Evolutionary conservation across 2,329 filamentous ascomycete species (phyloP), one percentile per base, ranked within the genome.

Genomic region (Laburnicola sp.): DNA sequence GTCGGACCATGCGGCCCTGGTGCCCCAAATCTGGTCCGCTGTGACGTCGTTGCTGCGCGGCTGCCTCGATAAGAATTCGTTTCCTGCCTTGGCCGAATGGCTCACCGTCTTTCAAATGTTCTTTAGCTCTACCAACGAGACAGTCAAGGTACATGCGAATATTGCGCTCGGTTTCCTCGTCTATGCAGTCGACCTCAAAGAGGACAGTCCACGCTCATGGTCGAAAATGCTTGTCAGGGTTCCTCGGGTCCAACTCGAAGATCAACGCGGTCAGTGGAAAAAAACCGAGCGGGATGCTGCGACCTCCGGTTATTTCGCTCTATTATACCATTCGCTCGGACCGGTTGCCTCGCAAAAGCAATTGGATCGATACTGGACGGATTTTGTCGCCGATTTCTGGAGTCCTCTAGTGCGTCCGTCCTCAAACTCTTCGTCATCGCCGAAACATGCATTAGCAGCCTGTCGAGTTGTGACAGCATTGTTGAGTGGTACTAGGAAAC

Each of bases 1-100:
- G 25, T 82, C 85, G 56, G 81, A 85, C 9, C 81, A 83, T 22
- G 83, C 82, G 7, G 71, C 79, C 0, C 79, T 84, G 34, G 91
- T 96, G 0, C 92, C 94, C 4, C 88, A 91, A 58, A 89, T 97
- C 22, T 97, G 93, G 93, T 88, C 88, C 51, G 83, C 91, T 31
- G 78, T 96, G 2, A 84, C 93, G 5, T 80, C 96, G 2, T 84
- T 96, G 48, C 77, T 97, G 41, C 85, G 88, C 46, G 78, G 73
- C 54, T 72, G 85, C 70, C 58, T 79, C 77, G 65, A 84, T 76
- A 58, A 86, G 68, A 75, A 82, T 25, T 71, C 76, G 32, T 97
- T 93, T 89, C 80, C 86, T 28, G 83, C 88, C 64, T 85, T 91
- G 56, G 82, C 79, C 26, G 79, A 82, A 4, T 97, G 91, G 88